Evolutionary conservation across 441 rosid species (phyloP).

Genomic region (Gossypium gossypioides): DNA sequence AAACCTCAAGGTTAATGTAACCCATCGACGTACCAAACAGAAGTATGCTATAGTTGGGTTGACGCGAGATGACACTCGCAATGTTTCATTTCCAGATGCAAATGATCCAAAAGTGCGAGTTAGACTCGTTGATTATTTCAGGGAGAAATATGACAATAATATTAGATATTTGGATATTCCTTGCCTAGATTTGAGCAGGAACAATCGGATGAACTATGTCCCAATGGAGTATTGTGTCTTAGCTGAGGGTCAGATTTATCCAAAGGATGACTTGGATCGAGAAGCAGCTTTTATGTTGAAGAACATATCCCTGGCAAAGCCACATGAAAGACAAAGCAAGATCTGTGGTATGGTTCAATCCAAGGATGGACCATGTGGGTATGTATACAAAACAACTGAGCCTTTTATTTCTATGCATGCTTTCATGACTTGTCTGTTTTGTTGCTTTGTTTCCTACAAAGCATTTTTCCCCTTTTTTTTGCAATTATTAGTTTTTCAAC

Average conservation of each 20-base stretch:
- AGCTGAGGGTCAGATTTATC: constrained; percentile 47
- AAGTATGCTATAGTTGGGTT: constrained; percentile 32
- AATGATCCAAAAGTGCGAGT: constrained; percentile 20
- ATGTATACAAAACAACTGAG: constrained; percentile 12
- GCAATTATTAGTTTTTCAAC: neutral
- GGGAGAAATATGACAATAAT: constrained; percentile 27
- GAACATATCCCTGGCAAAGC: constrained; percentile 28
- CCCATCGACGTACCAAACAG: constrained; percentile 41
- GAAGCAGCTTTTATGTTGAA: constrained; percentile 28
- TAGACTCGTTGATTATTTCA: constrained; percentile 33
- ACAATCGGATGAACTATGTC: constrained; percentile 31
- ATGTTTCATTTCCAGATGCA: constrained; percentile 26
- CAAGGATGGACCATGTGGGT: constrained; percentile 45
- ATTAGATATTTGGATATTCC: constrained; percentile 33
- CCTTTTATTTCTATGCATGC: neutral
- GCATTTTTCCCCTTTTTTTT: neutral
- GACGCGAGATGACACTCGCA: constrained; percentile 29
- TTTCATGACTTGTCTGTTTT: neutral
- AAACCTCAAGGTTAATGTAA: constrained; percentile 38
- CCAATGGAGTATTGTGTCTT: constrained; percentile 53
- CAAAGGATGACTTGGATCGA: constrained; percentile 32
- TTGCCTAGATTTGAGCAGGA: constrained; percentile 38
- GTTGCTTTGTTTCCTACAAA: neutral
- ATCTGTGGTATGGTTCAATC: constrained; percentile 30
- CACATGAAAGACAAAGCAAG: constrained; percentile 25